phyloP scores from a whole-genome alignment of 768 basidiomycete genomes.

The Trametes villosa region DNA sequence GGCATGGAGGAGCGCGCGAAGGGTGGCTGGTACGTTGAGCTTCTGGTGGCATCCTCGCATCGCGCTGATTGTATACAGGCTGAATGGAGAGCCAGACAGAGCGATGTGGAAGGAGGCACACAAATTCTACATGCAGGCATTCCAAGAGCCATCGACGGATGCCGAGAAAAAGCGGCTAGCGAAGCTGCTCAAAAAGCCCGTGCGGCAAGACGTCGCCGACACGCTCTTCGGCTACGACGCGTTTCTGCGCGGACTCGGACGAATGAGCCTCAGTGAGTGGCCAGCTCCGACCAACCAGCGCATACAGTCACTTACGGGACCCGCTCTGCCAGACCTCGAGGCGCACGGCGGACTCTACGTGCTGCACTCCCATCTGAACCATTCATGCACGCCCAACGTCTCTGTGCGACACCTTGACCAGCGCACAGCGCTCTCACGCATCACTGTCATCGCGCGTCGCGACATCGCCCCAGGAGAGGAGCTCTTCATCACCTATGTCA shows the following conservation, averaged over 20 bases:
- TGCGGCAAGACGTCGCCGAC: conserved; percentile 51
- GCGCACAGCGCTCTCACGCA: conserved; percentile 69
- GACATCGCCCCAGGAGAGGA: conserved; percentile 75
- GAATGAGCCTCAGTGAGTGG: conserved; percentile 79
- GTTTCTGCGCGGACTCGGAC: conserved; percentile 72
- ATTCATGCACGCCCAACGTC: conserved; percentile 79
- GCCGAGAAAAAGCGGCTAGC: conserved; percentile 62
- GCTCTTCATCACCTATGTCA: conserved; percentile 77
- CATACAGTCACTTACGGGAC: neutral
- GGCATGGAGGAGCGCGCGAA: conserved; percentile 70
- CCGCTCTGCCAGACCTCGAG: conserved; percentile 59
- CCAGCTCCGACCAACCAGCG: neutral
- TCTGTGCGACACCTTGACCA: conserved; percentile 79
- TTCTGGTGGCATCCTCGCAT: neutral
- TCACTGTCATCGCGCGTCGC: conserved; percentile 71
- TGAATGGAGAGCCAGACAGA: conserved; percentile 58
- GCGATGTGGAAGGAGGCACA: conserved; percentile 71
- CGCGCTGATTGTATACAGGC: conserved; percentile 27
- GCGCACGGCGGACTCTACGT: conserved; percentile 86
- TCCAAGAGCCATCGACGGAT: conserved; percentile 57
- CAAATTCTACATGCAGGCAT: conserved; percentile 59
- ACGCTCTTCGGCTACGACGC: conserved; percentile 78
- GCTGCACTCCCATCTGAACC: conserved; percentile 88
- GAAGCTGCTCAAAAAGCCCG: conserved; percentile 53
- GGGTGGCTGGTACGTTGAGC: conserved; percentile 46